Percentiles rank a stretch among this genome's conserved stretches.
These are phyloP conservation scores for Cubamyces lactineus DNA, from an alignment of 768 basidiomycete species.

Conservation along the genomic window DNA sequence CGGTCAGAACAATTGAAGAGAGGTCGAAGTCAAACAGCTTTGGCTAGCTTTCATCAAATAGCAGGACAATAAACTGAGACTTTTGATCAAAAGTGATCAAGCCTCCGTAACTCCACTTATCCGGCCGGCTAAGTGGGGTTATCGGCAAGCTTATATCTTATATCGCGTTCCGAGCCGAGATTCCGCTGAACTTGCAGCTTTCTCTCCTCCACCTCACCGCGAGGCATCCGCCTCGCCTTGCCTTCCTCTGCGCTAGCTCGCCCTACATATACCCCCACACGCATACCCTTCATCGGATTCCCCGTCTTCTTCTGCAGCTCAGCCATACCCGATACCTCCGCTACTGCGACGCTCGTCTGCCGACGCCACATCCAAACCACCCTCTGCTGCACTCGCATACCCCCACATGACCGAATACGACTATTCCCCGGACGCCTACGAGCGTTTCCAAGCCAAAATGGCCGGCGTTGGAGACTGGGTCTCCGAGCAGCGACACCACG, in stretches of 20 bases:
- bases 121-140: slow-evolving; percentile 16
- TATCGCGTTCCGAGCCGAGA: slow-evolving; percentile 15
- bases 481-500: slow-evolving; percentile 24
- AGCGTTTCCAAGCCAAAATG: slow-evolving; percentile 34
- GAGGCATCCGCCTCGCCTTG: slow-evolving; percentile 19
- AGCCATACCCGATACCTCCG: slow-evolving; percentile 10
- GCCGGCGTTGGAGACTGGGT: slow-evolving; percentile 36
- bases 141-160: slow-evolving; percentile 6
- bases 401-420: slow-evolving; percentile 40
- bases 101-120: slow-evolving; percentile 8
- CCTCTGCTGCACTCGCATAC: slow-evolving; percentile 1
- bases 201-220: slow-evolving; percentile 24
- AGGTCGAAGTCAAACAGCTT: neutral
- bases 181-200: slow-evolving; percentile 10
- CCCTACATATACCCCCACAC: slow-evolving; percentile 20
- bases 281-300: slow-evolving; percentile 13
- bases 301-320: slow-evolving; percentile 6
- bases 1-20: neutral
- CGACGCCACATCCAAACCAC: slow-evolving; percentile 14
- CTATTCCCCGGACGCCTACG: slow-evolving; percentile 39
- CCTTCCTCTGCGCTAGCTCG: slow-evolving; percentile 20
- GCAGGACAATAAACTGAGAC: slow-evolving; percentile 6
- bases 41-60: no score
- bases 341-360: slow-evolving; percentile 13
- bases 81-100: slow-evolving; percentile 7